Percentiles rank a stretch among this genome's conserved stretches.
Evolutionary conservation across 1,139 yeast genomes (phyloP).

Genomic region (Taiozyma sp.): DNA sequence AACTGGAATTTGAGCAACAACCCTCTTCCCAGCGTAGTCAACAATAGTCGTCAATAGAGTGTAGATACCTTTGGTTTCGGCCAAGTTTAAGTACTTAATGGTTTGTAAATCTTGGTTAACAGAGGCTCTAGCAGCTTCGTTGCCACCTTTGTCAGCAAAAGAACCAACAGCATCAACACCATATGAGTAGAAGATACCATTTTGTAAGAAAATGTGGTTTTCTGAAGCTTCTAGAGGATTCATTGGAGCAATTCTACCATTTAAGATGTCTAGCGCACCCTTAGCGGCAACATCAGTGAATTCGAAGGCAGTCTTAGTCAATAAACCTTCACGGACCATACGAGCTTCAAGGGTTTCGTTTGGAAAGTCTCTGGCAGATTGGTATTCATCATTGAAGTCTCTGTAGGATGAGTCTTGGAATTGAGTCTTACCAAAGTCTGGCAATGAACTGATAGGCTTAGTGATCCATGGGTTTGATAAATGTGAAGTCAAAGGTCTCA

Average conservation of each 20-base stretch:
- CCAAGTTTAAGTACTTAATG: constrained; percentile 61
- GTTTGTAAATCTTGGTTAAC: constrained; percentile 76
- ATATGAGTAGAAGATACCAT: constrained; percentile 83
- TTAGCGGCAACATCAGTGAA: constrained; percentile 72
- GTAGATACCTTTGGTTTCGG: constrained; percentile 61
- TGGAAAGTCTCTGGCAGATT: constrained; percentile 72
- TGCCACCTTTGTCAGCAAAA: constrained; percentile 67
- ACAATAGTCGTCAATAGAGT: constrained; percentile 78
- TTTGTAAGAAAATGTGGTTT: constrained; percentile 65
- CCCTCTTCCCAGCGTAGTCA: constrained; percentile 84
- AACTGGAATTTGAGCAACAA: constrained; percentile 92
- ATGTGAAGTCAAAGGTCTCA: constrained; percentile 56
- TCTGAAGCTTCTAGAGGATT: constrained; percentile 64
- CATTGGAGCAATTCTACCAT: constrained; percentile 74
- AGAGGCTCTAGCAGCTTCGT: constrained; percentile 82
- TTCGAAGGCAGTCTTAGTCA: constrained; percentile 70
- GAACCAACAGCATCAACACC: constrained; percentile 72
- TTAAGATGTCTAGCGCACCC: constrained; percentile 74
- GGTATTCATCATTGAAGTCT: constrained; percentile 93
- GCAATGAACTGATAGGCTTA: constrained; percentile 27
- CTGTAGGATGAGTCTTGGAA: constrained; percentile 47
- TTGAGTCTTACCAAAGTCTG: constrained; percentile 66
- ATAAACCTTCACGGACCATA: constrained; percentile 68
- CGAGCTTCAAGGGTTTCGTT: constrained; percentile 56
- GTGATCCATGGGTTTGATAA: constrained; percentile 74